Percentiles rank a stretch among this genome's conserved stretches.
Conservation (phyloP, 345 rosid genomes). For the Corchorus capsularis region DNA sequence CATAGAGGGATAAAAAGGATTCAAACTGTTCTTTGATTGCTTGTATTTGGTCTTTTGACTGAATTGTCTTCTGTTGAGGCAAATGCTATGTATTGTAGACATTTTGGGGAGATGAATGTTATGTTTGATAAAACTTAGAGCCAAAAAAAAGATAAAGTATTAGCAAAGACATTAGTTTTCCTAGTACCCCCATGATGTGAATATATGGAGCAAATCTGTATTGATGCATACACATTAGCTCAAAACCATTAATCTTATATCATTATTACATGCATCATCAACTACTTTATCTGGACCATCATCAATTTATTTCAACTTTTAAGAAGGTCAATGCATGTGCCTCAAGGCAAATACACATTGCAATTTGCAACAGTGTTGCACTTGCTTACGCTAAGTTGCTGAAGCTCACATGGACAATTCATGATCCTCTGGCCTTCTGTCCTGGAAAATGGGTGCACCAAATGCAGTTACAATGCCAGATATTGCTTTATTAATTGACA, state of each 20-base stretch:
- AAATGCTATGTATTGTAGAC: neutral
- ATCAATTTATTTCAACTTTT: constrained; percentile 11
- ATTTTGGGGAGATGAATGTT: neutral
- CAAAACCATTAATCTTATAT: neutral
- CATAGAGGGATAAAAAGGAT: neutral
- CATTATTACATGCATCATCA: constrained; percentile 15
- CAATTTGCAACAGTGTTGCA: constrained; percentile 27
- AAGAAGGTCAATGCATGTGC: constrained; percentile 29
- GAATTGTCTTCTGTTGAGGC: neutral
- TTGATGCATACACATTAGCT: constrained; percentile 3
- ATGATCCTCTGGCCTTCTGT: constrained; percentile 43
- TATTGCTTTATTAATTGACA: constrained; percentile 33
- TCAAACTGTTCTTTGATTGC: neutral
- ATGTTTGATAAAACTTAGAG: neutral
- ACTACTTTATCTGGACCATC: constrained; percentile 25
- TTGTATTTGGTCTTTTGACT: neutral
- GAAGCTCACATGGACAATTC: constrained; percentile 50
- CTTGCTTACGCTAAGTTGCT: constrained; percentile 34
- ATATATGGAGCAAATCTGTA: constrained; percentile 13
- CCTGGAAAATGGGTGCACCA: constrained; percentile 48
- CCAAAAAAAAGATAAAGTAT: neutral
- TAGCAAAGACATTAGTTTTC: neutral
- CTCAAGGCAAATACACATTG: constrained; percentile 16
- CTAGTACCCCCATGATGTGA: neutral
- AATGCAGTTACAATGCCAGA: constrained; percentile 31